Percentiles rank a stretch among this genome's conserved stretches.
These are phyloP conservation scores for Mallotus repandus DNA, from an alignment of 441 rosid genomes.

Conservation along the genomic window DNA sequence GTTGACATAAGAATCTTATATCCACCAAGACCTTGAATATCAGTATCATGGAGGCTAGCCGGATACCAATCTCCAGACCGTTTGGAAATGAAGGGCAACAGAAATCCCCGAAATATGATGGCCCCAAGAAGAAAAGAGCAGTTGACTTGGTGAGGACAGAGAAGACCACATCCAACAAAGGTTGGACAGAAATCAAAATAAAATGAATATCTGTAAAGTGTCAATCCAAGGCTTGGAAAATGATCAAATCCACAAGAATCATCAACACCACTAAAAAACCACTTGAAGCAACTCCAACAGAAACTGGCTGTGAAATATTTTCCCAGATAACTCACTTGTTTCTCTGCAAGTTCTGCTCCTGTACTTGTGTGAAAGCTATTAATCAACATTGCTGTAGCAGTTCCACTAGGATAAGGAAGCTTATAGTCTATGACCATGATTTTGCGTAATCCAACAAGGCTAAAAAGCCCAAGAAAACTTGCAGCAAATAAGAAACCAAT, in stretches of 20 bases:
- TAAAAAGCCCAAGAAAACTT: conserved; percentile 21
- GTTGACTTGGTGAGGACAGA: conserved; percentile 89
- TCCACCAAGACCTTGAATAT: conserved; percentile 90
- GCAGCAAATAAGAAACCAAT: conserved; percentile 22
- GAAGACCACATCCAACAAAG: conserved; percentile 89
- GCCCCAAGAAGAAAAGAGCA: conserved; percentile 90
- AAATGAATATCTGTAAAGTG: conserved; percentile 19
- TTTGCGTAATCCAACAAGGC: conserved; percentile 16
- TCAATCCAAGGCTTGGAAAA: conserved; percentile 69
- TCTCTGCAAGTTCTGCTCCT: conserved; percentile 23
- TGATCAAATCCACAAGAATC: conserved; percentile 62
- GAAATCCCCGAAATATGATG: conserved; percentile 78
- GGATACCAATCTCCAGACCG: conserved; percentile 88
- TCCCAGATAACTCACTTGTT: conserved; percentile 18
- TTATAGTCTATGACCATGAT: conserved; percentile 55
- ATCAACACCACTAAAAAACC: conserved; percentile 20
- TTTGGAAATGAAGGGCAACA: conserved; percentile 71
- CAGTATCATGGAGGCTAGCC: conserved; percentile 61
- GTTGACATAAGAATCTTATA: conserved; percentile 86
- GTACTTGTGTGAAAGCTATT: conserved; percentile 17
- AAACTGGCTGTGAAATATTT: conserved; percentile 17
- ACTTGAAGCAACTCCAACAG: conserved; percentile 38
- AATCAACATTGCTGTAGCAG: conserved; percentile 75
- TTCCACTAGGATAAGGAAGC: conserved; percentile 94
- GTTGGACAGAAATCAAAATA: conserved; percentile 55